Evolutionary conservation across 768 basidiomycete species (phyloP).

Genomic region (Neoboletus magnificus): DNA sequence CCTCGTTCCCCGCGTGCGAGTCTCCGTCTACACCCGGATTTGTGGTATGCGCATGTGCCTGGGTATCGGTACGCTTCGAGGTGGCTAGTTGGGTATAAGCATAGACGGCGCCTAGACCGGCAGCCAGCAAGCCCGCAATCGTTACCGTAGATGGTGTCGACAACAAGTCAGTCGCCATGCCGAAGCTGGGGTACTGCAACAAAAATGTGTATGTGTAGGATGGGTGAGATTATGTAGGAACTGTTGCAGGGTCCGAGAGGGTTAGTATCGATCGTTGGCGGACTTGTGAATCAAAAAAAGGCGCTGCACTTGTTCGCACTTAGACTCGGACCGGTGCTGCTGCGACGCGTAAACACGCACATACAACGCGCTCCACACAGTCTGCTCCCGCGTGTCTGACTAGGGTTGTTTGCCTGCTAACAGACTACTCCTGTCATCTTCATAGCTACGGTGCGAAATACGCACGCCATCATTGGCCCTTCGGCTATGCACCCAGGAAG

Average conservation of each 20-base stretch:
- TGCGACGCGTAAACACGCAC: conserved; percentile 26
- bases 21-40: not conserved
- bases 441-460: no score
- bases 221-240: not conserved
- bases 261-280: not conserved
- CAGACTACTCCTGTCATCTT: no score
- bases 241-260: not conserved
- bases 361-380: conserved; percentile 21
- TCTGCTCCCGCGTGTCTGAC: no score
- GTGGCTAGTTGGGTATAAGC: conserved; percentile 11
- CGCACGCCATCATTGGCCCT: no score
- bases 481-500: no score
- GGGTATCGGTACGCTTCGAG: not conserved
- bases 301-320: not conserved
- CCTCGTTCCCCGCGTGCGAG: not conserved
- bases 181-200: not conserved
- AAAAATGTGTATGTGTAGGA: not conserved
- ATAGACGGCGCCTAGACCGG: conserved; percentile 16
- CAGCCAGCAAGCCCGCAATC: conserved; percentile 31
- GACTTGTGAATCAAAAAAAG: not conserved
- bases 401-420: no score
- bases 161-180: conserved; percentile 40
- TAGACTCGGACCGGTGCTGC: not conserved
- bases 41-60: not conserved
- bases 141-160: conserved; percentile 35